phyloP scores from a whole-genome alignment of 495 filamentous ascomycete species.

The Physcia stellaris region DNA sequence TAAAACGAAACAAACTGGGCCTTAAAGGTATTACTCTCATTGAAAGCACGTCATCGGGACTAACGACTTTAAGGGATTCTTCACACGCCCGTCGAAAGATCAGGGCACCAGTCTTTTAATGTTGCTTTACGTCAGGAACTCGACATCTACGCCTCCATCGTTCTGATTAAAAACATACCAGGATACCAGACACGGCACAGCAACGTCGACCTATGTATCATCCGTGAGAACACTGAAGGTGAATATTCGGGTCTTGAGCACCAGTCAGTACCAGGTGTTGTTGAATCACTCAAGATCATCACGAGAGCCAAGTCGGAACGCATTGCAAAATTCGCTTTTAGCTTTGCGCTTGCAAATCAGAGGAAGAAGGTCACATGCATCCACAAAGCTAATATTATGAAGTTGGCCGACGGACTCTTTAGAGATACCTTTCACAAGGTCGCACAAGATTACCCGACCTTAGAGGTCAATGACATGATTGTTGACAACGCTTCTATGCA shows the following conservation, averaged over 20 bases:
- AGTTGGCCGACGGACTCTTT: slow-evolving; percentile 97
- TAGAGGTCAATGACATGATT: slow-evolving; percentile 97
- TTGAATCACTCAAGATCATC: slow-evolving; percentile 99
- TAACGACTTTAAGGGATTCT: slow-evolving; percentile 51
- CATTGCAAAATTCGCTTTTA: slow-evolving; percentile 96
- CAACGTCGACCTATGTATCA: slow-evolving; percentile 93
- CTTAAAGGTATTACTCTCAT: slow-evolving; percentile 50
- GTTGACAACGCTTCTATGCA: slow-evolving; percentile 99
- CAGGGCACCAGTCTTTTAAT: slow-evolving; percentile 98
- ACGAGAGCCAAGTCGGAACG: slow-evolving; percentile 97
- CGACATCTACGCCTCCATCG: slow-evolving; percentile 97
- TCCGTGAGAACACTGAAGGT: slow-evolving; percentile 99
- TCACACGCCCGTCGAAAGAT: slow-evolving; percentile 90
- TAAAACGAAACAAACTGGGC: slow-evolving; percentile 95
- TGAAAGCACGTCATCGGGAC: not conserved
- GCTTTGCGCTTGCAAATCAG: slow-evolving; percentile 95
- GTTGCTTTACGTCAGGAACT: slow-evolving; percentile 97
- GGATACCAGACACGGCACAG: slow-evolving; percentile 95
- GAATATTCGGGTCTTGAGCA: slow-evolving; percentile 98
- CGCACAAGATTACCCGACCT: slow-evolving; percentile 80
- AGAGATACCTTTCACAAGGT: slow-evolving; percentile 89
- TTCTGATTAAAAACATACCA: slow-evolving; percentile 97
- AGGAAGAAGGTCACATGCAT: slow-evolving; percentile 98
- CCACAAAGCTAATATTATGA: slow-evolving; percentile 99
- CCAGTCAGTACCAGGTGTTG: slow-evolving; percentile 91